phyloP scores from a whole-genome alignment of 2,329 filamentous ascomycete species.

The Podosphaera fusca region DNA sequence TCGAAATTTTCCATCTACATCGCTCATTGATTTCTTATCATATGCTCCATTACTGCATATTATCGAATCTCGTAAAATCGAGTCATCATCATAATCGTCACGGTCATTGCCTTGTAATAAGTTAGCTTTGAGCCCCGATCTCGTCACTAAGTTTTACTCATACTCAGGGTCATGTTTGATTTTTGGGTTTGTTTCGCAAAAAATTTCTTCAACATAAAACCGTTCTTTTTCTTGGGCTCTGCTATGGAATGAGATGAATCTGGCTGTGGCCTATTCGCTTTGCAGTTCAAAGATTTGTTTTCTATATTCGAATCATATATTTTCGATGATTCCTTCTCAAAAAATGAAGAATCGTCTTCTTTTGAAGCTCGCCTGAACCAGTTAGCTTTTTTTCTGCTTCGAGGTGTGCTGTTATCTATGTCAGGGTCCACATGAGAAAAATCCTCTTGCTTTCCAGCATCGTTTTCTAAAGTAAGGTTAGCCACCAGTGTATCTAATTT shows the following conservation, averaged over 20 bases:
- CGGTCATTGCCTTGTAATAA: slow-evolving; percentile 5
- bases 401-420: slow-evolving; percentile 8
- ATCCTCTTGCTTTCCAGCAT: not conserved
- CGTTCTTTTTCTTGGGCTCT: slow-evolving; percentile 11
- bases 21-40: slow-evolving; percentile 7
- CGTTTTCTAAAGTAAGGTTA: not conserved
- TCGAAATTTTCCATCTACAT: slow-evolving; percentile 16
- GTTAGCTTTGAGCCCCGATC: slow-evolving; percentile 3
- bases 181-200: slow-evolving; percentile 13
- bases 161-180: slow-evolving; percentile 13
- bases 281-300: not conserved
- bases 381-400: slow-evolving; percentile 11
- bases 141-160: slow-evolving; percentile 2
- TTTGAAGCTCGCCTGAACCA: slow-evolving; percentile 16
- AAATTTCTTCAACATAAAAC: slow-evolving; percentile 11
- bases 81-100: slow-evolving; percentile 12
- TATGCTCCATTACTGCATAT: not conserved
- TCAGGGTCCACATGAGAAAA: not conserved
- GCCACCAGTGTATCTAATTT: too few relatives aligned
- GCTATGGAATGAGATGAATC: not conserved
- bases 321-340: slow-evolving; percentile 2
- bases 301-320: slow-evolving; percentile 6
- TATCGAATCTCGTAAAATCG: slow-evolving; percentile 10
- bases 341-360: slow-evolving; percentile 4
- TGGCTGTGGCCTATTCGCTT: not conserved